These are phyloP conservation scores for Astrephomene gubernaculifera DNA, from an alignment of 139 green algal genomes.

Conservation along the genomic window DNA sequence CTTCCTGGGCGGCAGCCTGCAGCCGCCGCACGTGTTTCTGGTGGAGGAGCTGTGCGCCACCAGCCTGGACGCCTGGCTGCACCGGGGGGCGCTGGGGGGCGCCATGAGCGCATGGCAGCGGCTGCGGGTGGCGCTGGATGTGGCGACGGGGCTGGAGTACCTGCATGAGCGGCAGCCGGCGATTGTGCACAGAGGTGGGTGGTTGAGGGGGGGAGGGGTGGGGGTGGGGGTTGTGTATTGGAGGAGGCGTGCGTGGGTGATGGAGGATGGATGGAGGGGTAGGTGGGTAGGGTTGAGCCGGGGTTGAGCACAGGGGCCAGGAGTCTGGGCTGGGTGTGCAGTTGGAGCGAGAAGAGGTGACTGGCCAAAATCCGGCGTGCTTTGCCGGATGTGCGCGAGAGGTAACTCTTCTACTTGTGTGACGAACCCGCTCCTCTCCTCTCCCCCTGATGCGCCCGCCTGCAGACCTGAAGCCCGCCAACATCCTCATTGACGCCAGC, in stretches of 20 bases:
- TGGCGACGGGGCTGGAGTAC: conserved; percentile 33
- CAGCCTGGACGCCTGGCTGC: conserved; percentile 18
- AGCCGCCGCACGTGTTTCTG: conserved; percentile 47
- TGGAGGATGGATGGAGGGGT: too few relatives aligned
- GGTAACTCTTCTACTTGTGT: too few relatives aligned
- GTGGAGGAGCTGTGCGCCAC: conserved; percentile 39
- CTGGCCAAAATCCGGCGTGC: too few relatives aligned
- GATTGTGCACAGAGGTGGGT: conserved; percentile 30
- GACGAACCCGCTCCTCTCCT: too few relatives aligned
- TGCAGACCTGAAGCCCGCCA: conserved; percentile 36
- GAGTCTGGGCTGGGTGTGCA: too few relatives aligned
- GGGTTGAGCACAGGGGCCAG: too few relatives aligned
- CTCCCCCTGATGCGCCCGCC: too few relatives aligned
- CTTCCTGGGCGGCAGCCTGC: conserved; percentile 48
- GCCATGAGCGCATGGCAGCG: not conserved
- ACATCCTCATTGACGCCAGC: conserved; percentile 26
- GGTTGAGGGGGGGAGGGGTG: not conserved
- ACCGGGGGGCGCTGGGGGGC: not conserved
- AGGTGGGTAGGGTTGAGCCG: too few relatives aligned
- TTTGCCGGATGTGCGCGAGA: too few relatives aligned
- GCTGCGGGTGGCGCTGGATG: conserved; percentile 20
- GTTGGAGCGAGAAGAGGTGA: too few relatives aligned
- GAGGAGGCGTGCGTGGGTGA: too few relatives aligned
- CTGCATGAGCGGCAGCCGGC: not conserved
- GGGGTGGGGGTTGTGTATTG: not conserved